Evolutionary conservation across 2,329 filamentous ascomycete species (phyloP), one percentile per base, ranked within the genome.

Genomic region (Pseudocercospora fijiensis): DNA sequence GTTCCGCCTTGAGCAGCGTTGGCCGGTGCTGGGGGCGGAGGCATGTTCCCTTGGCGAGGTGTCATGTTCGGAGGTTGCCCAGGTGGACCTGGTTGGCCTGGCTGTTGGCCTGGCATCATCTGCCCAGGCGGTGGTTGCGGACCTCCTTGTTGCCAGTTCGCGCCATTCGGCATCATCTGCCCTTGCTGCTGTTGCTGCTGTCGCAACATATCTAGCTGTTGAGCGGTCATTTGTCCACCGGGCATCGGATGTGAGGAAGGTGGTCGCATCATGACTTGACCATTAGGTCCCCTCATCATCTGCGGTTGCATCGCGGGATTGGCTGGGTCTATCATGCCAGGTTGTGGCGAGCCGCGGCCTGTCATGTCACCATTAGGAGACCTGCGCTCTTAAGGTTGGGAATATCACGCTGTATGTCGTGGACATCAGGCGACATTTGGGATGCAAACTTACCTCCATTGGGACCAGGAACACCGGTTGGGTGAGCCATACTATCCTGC

Each of bases 351-450:
- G 64, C 80, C 83, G 66, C 86, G 82, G 62, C 83, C 77, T 83
- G 85, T 64, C 85, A 90, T 80, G 84, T 87, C 72, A 13, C 86
- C 88, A 56, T 91, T 90, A 2, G 88, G 88, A 66, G 90, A 88
- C 68, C 86, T 41, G 84, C 84, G 63, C 85, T 85, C 71, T 85
- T 85, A 83, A 92, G 87, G 76, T 91, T 89, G 26, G 89, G 89
- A 26, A 88, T 90, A 57, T 86, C 86, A 57, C 90, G 88, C 82
- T 91, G 91, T 84, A 92, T 91, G 66, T 93, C 90, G 51, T 84
- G 82, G 22, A 90, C 89, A 74, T 91, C 92, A 37, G 90, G 57
- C 88, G 92, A 67, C 89, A 86, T 68, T 88, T 87, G 75, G 56
- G 78, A 78, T 41, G 77, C 75, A 59, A 79, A 81, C 56, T 76